Percentiles rank a stretch among this genome's conserved stretches.
Conservation (phyloP, 352 stramenopile species). For the Phytophthora lateralis region DNA sequence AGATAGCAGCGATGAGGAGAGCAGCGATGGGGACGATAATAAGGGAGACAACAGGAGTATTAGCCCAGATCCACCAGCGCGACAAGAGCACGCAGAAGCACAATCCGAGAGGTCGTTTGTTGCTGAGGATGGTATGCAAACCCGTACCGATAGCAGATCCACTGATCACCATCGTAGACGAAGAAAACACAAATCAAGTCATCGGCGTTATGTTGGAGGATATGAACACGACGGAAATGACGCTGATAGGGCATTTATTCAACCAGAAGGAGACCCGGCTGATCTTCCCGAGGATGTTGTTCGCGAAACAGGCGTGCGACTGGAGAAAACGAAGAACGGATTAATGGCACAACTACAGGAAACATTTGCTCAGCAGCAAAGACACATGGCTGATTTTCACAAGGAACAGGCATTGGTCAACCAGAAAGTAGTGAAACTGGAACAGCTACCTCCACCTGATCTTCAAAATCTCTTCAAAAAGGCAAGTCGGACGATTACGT, state of each 20-base stretch:
- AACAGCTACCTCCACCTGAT: constrained; percentile 27
- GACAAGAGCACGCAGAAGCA: neutral
- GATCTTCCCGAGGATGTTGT: constrained; percentile 80
- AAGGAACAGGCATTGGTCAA: constrained; percentile 29
- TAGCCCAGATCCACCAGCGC: constrained; percentile 5
- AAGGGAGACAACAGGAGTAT: constrained; percentile 4
- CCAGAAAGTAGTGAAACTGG: constrained; percentile 28
- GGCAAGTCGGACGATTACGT: constrained; percentile 18
- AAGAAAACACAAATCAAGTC: constrained; percentile 32
- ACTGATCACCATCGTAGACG: constrained; percentile 5
- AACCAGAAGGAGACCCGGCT: constrained; percentile 79
- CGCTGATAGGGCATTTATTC: constrained; percentile 75
- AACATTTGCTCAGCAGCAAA: constrained; percentile 30
- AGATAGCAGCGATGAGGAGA: constrained; percentile 47
- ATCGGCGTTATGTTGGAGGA: constrained; percentile 67
- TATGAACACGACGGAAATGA: constrained; percentile 67
- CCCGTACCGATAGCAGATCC: neutral
- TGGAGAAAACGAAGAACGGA: constrained; percentile 35
- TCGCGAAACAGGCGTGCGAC: constrained; percentile 54
- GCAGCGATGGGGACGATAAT: constrained; percentile 19
- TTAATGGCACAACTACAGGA: constrained; percentile 52
- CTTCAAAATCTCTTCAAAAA: constrained; percentile 36
- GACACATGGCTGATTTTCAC: constrained; percentile 42
- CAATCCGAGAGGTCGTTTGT: neutral
- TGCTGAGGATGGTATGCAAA: neutral